Evolutionary conservation across 2,329 filamentous ascomycete species (phyloP).

Genomic region (Phyllosticta citrichinensis): DNA sequence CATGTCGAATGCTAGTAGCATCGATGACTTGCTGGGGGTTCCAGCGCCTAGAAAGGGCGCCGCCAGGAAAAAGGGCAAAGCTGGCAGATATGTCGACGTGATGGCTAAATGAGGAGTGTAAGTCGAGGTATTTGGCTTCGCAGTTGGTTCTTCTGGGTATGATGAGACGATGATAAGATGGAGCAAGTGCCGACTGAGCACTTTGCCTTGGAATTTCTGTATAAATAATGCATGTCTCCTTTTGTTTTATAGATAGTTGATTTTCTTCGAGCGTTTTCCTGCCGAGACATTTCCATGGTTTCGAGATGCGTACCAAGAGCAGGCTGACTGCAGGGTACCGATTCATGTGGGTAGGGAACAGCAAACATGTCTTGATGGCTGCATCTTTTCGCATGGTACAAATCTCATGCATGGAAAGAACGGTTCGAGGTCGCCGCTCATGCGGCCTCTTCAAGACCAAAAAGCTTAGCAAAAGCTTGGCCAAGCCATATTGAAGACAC

Average conservation of each 20-base stretch:
- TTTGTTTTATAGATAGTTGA: neutral
- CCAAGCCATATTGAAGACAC: neutral
- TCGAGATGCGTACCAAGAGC: no score
- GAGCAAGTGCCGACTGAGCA: neutral
- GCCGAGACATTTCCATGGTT: neutral
- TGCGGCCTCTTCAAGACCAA: neutral
- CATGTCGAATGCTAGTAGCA: constrained; percentile 85
- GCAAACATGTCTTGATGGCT: no score
- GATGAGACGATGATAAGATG: neutral
- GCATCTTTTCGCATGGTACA: no score
- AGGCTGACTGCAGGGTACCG: no score
- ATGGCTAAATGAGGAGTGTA: constrained; percentile 50
- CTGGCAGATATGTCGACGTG: constrained; percentile 86
- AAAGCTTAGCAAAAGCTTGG: neutral
- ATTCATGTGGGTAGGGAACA: no score
- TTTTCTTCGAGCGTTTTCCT: neutral
- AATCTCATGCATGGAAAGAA: no score
- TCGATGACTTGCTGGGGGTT: constrained; percentile 81
- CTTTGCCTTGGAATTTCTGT: neutral
- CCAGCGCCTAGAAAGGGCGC: constrained; percentile 57
- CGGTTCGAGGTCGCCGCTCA: no score
- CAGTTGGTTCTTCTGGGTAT: neutral
- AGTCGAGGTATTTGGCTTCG: neutral
- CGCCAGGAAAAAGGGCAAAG: constrained; percentile 63
- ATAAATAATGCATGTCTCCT: neutral